Percentiles rank a stretch among this genome's conserved stretches.
Evolutionary conservation across 345 rosid species (phyloP).

Genomic region (Eucalyptus lansdowneana): DNA sequence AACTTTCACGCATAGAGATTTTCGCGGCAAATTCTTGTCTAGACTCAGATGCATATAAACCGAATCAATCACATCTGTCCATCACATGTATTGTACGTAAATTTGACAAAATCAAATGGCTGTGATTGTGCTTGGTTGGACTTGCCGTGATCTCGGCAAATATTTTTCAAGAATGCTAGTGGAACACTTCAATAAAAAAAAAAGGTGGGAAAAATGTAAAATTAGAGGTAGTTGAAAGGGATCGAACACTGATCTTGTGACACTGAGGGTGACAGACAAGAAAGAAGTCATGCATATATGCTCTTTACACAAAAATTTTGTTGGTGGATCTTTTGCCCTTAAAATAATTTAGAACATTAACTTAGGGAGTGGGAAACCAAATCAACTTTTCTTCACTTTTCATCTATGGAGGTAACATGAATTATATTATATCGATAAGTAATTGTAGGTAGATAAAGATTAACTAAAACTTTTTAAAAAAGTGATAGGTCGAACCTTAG

Average conservation of each 20-base stretch:
- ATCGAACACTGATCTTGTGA: background rate
- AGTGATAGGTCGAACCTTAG: background rate
- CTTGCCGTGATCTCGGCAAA: background rate
- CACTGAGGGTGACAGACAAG: accelerated
- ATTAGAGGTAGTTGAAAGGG: background rate
- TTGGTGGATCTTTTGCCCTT: background rate
- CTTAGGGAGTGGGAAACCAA: background rate
- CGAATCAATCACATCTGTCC: background rate
- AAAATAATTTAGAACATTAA: background rate
- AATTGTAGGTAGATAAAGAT: background rate
- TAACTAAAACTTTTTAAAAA: background rate
- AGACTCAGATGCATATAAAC: background rate
- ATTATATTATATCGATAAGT: background rate
- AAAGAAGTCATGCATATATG: background rate
- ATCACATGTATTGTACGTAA: background rate
- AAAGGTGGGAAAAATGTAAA: background rate
- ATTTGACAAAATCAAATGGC: background rate
- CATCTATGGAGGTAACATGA: background rate
- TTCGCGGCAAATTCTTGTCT: background rate
- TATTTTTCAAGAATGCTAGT: background rate
- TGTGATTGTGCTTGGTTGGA: background rate
- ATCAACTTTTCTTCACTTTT: background rate
- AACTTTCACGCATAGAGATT: background rate
- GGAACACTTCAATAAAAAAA: background rate
- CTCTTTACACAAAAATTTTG: background rate